A percentile compares a stretch with the other conserved stretches of the same genome.
These are phyloP conservation scores for Limnomonas spitsbergensis DNA, from an alignment of 139 green algal species.

Conservation along the genomic window DNA sequence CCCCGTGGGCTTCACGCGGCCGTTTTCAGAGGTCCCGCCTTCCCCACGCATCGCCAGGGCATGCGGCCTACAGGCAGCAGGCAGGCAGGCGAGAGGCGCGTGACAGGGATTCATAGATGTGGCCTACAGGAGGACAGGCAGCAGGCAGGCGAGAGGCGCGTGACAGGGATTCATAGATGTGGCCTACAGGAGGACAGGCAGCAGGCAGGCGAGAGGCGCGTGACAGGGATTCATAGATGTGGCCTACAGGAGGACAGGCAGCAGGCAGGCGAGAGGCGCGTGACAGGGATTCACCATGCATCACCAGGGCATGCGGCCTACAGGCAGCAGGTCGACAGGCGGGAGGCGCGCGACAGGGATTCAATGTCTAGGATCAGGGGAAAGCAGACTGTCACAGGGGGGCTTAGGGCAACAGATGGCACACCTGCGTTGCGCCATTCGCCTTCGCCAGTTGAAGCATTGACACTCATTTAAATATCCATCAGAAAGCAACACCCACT, in stretches of 20 bases:
- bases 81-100: not conserved
- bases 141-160: not conserved
- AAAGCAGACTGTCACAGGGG: too few species aligned
- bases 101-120: not conserved
- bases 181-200: not conserved
- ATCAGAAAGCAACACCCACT: too few species aligned
- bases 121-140: not conserved
- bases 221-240: not conserved
- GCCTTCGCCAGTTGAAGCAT: too few species aligned
- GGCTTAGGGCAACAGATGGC: too few species aligned
- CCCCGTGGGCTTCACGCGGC: slow-evolving; percentile 6
- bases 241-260: not conserved
- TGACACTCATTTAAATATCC: too few species aligned
- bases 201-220: not conserved
- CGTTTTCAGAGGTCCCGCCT: not conserved
- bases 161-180: not conserved
- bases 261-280: not conserved
- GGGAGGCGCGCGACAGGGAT: not conserved
- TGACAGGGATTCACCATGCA: not conserved
- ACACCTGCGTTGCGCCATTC: too few species aligned
- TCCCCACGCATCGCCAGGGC: not conserved
- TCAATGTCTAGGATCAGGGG: not conserved
- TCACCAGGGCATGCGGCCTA: not conserved
- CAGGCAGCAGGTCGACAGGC: not conserved
- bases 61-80: slow-evolving; percentile 1